Base-by-base conservation (phyloP, 345 rosid species). In the Acer negundo region DNA sequence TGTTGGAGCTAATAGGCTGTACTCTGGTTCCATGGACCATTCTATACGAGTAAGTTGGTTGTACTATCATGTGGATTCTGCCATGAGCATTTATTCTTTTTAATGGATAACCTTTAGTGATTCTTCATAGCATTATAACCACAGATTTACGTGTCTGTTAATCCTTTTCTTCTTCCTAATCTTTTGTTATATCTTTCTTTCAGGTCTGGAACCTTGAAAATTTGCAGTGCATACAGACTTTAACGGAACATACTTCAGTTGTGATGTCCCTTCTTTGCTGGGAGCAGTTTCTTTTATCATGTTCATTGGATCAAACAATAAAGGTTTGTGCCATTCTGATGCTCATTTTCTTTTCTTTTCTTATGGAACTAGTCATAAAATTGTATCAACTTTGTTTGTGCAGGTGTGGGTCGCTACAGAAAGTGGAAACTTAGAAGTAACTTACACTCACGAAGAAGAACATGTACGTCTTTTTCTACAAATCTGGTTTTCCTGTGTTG, bases 201-300 rank as follows among this genome's bases (percentile, higher is more conserved):
- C 67, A 93, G 98, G 97, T 93, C 26, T 97, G 99, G 98, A 97
- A 86, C 81, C 88, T 97, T 44, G 98, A 94, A 77, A 91, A 81
- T 75, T 85, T 97, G 85, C 98, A 94, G 78, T 94, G 99, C 75
- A 73, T 97, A 80, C 98, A 97, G 85, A 89, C 94, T 2, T 84
- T 94, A 72, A 85, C 85, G 0, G 97, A 85, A 61, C 99, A 97
- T 79, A 85, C 91, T 67, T 80, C 91, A 22, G 97, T 97, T 23
- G 98, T 97, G 61, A 97, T 91, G 98, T 97, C 98, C 58, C 90
- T 94, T 78, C 95, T 94, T 74, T 97, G 99, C 85, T 96, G 98
- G 99, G 99, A 96, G 76, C 97, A 94, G 80, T 96, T 94, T 86
- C 98, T 96, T 78, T 82, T 94, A 79, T 96, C 98, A 65, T 94